These are phyloP conservation scores for Chlamydomonas reinhardtii DNA, from an alignment of 163 green algal species.

Conservation along the genomic window DNA sequence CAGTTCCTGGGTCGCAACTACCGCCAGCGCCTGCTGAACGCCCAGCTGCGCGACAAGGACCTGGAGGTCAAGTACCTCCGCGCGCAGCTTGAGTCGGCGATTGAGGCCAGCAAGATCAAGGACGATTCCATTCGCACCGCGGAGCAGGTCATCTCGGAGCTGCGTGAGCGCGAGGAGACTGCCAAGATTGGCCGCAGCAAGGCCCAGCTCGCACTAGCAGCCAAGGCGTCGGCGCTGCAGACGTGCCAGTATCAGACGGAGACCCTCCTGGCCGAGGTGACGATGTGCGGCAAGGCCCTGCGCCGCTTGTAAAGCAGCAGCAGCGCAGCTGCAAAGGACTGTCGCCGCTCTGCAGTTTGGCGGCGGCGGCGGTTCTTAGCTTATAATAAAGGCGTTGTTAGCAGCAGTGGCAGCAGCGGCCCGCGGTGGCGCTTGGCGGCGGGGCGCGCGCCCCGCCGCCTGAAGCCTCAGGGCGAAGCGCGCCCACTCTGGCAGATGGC, in stretches of 20 bases:
- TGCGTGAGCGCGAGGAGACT: constrained; percentile 28
- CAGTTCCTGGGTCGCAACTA: constrained; percentile 47
- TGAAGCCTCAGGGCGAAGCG: too few relatives aligned
- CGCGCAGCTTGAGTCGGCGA: constrained; percentile 32
- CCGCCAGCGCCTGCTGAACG: constrained; percentile 27
- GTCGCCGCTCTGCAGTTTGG: too few relatives aligned
- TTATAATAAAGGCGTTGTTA: too few relatives aligned
- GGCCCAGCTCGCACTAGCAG: constrained; percentile 47
- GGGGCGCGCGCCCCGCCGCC: too few relatives aligned
- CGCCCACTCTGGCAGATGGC: too few relatives aligned
- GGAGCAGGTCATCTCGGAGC: constrained; percentile 15
- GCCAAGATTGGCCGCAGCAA: constrained; percentile 45
- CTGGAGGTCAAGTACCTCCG: constrained; percentile 38
- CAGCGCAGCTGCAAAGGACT: too few relatives aligned
- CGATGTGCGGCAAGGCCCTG: constrained; percentile 29
- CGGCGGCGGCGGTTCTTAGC: not conserved
- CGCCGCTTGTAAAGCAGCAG: not conserved
- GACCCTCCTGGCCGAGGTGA: constrained; percentile 35
- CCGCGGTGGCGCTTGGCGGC: too few relatives aligned
- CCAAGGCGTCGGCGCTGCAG: constrained; percentile 37
- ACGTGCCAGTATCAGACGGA: constrained; percentile 40
- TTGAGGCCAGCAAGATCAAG: constrained; percentile 21
- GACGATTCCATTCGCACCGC: constrained; percentile 28
- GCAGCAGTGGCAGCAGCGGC: too few relatives aligned
- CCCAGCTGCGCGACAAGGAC: constrained; percentile 53